Evolutionary conservation across 352 stramenopile species (phyloP), one percentile per base, ranked within the genome.

Genomic region (Globisporangium lucens): DNA sequence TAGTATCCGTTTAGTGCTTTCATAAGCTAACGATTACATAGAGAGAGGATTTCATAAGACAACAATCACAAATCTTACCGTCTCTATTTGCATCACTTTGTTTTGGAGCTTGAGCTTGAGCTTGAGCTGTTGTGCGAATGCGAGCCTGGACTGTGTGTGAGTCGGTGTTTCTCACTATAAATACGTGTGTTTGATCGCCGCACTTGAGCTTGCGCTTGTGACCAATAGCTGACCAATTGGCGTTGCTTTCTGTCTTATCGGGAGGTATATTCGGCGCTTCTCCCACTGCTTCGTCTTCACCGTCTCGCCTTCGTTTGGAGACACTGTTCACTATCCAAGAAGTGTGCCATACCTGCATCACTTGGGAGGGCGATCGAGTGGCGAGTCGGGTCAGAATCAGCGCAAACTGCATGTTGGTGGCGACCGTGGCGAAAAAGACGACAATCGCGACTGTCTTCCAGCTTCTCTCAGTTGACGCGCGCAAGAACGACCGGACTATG

Each of bases 401-500:
- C n/a, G n/a, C 30, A 51, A 49, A n/a, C 29, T 66, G 60, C 30
- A 66, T 66, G 60, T 66, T 29, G 30, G 46, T 52, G 20, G 30
- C 12, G 10, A 66, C 5, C 4, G 60, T 10, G 17, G 22, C 46
- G 4, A 59, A 36, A 66, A 49, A 24, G 12, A 30, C 24, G 38
- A 33, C 20, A 56, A 47, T 51, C 30, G 22, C n/a, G 33, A 29
- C 29, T 8, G 33, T 12, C 55, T 17, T 13, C 27, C 35, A 20
- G 38, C 2, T 17, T 57, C 4, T 10, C 30, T 59, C 61, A 43
- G 53, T 30, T 36, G 22, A 55, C 67, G 38, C 56, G 7, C 17
- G 29, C 29, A 17, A 38, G 30, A 60, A 43, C 13, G 22, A 13
- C n/a, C 27, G 56, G 56, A 74, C 6, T 30, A 86, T 86, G 78